Evolutionary conservation across 139 green algal genomes (phyloP).

Genomic region (Chlorella sp.): DNA sequence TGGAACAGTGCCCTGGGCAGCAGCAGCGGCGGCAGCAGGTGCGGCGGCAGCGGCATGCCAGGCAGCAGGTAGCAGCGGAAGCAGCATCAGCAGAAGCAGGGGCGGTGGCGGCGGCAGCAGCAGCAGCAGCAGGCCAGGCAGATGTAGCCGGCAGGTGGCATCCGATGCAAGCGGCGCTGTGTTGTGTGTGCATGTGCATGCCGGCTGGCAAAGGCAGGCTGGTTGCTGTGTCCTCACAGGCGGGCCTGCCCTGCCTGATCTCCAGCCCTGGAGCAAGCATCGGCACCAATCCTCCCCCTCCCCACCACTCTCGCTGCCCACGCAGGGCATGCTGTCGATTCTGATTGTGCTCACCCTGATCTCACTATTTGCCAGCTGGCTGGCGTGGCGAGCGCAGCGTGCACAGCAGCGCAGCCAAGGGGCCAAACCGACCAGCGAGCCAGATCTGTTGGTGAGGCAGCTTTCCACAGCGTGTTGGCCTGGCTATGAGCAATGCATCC

Average conservation of each 20-base stretch:
- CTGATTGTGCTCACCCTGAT: not conserved
- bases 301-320: not conserved
- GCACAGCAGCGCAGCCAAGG: not conserved
- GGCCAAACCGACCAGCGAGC: not conserved
- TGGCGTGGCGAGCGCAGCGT: not conserved
- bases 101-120: no score
- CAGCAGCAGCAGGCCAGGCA: no score
- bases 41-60: no score
- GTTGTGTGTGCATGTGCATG: not conserved
- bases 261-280: no score
- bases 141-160: no score
- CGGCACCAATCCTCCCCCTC: no score
- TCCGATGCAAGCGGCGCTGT: no score
- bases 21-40: no score
- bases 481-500: no score
- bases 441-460: not conserved
- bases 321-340: not conserved
- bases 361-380: not conserved
- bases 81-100: not conserved
- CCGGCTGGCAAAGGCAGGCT: not conserved
- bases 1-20: not conserved
- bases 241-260: not conserved
- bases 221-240: not conserved
- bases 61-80: no score
- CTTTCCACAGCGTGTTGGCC: no score